phyloP scores from a whole-genome alignment of 495 filamentous ascomycete species.

The Penicillium daleae region DNA sequence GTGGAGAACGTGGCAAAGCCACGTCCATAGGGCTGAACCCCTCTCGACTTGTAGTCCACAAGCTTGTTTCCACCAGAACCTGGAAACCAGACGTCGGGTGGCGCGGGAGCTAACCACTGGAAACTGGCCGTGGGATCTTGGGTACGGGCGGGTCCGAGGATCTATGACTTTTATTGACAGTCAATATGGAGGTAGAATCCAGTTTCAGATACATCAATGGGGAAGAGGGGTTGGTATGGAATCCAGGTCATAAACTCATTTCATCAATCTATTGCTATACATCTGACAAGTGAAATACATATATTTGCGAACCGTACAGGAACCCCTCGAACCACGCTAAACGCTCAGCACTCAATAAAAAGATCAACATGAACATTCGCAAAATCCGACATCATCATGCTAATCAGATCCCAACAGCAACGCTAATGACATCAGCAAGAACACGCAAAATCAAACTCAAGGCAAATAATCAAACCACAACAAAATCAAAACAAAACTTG shows the following conservation, averaged over 20 bases:
- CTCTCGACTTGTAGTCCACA: constrained; percentile 1
- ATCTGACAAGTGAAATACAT: background rate
- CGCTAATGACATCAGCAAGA: background rate
- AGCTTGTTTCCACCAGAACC: constrained; percentile 14
- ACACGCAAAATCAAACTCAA: background rate
- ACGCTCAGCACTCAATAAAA: background rate
- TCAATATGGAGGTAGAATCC: too few relatives aligned
- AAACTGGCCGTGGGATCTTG: background rate
- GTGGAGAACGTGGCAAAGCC: constrained; percentile 12
- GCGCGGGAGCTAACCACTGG: background rate
- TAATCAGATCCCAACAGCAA: background rate
- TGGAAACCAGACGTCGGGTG: constrained; percentile 1
- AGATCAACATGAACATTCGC: background rate
- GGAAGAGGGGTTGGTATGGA: too few relatives aligned
- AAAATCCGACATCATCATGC: background rate
- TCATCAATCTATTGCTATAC: background rate
- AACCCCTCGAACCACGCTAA: background rate
- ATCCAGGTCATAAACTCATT: background rate
- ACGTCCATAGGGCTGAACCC: constrained; percentile 21
- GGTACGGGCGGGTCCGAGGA: background rate
- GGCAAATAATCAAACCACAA: too few relatives aligned
- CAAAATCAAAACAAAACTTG: background rate
- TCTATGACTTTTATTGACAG: too few relatives aligned
- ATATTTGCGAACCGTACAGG: background rate
- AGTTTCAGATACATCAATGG: too few relatives aligned